Conservation (phyloP, 805 yeast genomes). For the Candida quercuum region DNA sequence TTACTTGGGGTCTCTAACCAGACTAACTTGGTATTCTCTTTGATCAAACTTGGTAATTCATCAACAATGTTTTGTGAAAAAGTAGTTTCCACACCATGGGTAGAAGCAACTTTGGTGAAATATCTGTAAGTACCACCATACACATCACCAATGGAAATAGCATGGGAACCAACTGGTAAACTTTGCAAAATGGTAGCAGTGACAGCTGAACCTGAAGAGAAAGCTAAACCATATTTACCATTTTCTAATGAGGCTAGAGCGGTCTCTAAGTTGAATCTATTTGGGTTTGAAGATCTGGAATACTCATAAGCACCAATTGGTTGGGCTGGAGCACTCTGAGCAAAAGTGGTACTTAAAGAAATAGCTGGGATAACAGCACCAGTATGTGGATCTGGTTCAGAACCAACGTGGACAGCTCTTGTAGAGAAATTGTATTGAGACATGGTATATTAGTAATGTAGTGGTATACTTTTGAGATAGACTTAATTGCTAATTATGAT, state of each 20-base stretch:
- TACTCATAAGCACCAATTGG: slow-evolving; percentile 80
- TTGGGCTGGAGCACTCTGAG: slow-evolving; percentile 69
- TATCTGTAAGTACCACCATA: slow-evolving; percentile 92
- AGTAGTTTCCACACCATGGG: slow-evolving; percentile 67
- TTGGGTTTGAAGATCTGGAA: slow-evolving; percentile 83
- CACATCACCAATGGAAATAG: slow-evolving; percentile 77
- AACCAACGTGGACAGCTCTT: slow-evolving; percentile 80
- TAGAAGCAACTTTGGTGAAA: slow-evolving; percentile 77
- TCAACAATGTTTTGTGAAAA: slow-evolving; percentile 60
- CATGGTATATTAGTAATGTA: no score
- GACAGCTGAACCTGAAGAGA: slow-evolving; percentile 82
- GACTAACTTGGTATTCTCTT: slow-evolving; percentile 62
- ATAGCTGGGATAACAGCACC: slow-evolving; percentile 88
- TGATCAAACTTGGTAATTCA: slow-evolving; percentile 53
- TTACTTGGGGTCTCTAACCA: slow-evolving; percentile 90
- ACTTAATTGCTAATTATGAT: no score
- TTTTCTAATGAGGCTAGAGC: slow-evolving; percentile 77
- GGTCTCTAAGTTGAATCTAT: slow-evolving; percentile 73
- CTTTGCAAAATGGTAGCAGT: slow-evolving; percentile 75
- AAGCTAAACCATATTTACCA: slow-evolving; percentile 71
- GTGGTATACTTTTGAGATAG: no score
- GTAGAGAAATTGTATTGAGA: slow-evolving; percentile 55
- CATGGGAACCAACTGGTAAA: slow-evolving; percentile 66
- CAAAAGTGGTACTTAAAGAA: slow-evolving; percentile 80
- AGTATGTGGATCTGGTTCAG: slow-evolving; percentile 61